Conservation (phyloP, 2,329 filamentous ascomycete species). For the Fusarium pseudonygamai region DNA sequence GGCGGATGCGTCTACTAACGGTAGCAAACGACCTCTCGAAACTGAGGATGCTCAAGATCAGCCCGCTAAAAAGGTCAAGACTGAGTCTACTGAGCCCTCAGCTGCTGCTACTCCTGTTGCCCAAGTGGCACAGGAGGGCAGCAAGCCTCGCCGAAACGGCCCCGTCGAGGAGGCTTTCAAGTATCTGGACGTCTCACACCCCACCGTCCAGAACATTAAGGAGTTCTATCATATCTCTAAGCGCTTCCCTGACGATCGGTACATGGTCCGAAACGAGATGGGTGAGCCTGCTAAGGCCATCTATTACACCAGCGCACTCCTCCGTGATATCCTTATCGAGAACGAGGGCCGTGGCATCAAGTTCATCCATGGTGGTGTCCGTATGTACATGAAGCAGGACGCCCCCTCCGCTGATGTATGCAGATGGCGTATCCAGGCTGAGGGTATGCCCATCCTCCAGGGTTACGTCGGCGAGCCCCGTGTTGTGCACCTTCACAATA, state of each 20-base stretch:
- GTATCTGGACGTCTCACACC: slow-evolving; percentile 78
- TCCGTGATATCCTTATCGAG: slow-evolving; percentile 82
- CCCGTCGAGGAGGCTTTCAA: slow-evolving; percentile 93
- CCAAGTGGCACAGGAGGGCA: slow-evolving; percentile 41
- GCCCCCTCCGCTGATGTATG: slow-evolving; percentile 87
- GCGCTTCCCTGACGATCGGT: slow-evolving; percentile 88
- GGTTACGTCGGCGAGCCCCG: slow-evolving; percentile 86
- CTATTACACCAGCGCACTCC: slow-evolving; percentile 90
- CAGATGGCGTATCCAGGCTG: slow-evolving; percentile 94
- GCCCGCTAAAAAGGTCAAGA: slow-evolving; percentile 61
- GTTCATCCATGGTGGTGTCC: slow-evolving; percentile 95
- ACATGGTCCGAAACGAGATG: slow-evolving; percentile 93
- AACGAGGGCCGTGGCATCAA: slow-evolving; percentile 94
- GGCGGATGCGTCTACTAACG: slow-evolving; percentile 45
- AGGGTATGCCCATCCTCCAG: slow-evolving; percentile 90
- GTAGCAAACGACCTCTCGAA: slow-evolving; percentile 50
- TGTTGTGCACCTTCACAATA: slow-evolving; percentile 77
- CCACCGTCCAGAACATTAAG: slow-evolving; percentile 80
- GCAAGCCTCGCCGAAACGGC: slow-evolving; percentile 56
- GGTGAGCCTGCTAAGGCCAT: slow-evolving; percentile 92
- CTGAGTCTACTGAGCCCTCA: slow-evolving; percentile 41
- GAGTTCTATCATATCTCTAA: slow-evolving; percentile 85
- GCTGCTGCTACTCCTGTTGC: slow-evolving; percentile 34
- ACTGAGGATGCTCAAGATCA: slow-evolving; percentile 50
- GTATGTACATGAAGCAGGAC: slow-evolving; percentile 99